Percentiles rank a stretch among this genome's conserved stretches.
Evolutionary conservation across 1,284 basidiomycete species (phyloP).

Genomic region (Ustilago lituana): DNA sequence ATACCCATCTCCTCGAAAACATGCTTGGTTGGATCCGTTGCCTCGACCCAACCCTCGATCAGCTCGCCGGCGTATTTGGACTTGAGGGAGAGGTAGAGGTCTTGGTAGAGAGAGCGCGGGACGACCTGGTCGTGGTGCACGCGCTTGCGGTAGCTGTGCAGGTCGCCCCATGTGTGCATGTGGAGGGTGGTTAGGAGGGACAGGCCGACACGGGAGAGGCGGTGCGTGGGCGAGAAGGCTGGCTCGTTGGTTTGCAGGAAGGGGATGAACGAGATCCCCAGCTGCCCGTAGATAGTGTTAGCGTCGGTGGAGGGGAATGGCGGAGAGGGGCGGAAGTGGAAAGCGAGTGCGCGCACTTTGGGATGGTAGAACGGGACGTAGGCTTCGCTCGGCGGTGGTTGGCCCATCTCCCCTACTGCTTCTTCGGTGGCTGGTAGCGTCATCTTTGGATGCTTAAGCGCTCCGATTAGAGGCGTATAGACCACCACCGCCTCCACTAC

Average conservation of each 20-base stretch:
- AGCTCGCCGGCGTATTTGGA: constrained; percentile 74
- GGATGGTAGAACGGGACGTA: constrained; percentile 65
- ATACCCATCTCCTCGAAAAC: constrained; percentile 89
- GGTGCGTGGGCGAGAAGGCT: constrained; percentile 65
- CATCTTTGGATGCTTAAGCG: constrained; percentile 21
- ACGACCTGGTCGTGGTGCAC: constrained; percentile 85
- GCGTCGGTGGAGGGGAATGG: not conserved
- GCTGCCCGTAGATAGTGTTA: constrained; percentile 21
- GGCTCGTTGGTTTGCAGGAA: constrained; percentile 32
- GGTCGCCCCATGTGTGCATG: constrained; percentile 83
- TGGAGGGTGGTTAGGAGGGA: constrained; percentile 83
- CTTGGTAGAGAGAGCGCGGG: constrained; percentile 82
- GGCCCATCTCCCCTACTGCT: not conserved
- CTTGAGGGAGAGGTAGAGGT: constrained; percentile 86
- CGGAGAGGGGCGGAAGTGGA: constrained; percentile 33
- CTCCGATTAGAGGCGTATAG: constrained; percentile 38
- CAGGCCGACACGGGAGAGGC: constrained; percentile 82
- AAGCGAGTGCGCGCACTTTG: constrained; percentile 57
- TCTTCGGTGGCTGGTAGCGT: not conserved
- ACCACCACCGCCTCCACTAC: constrained; percentile 34
- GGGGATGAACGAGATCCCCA: constrained; percentile 72
- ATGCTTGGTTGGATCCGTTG: constrained; percentile 83
- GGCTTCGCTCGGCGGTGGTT: constrained; percentile 9
- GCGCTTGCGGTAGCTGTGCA: constrained; percentile 84
- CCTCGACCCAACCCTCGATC: constrained; percentile 75